Conservation (phyloP, 2,329 filamentous ascomycete species). For the Paracoccidioides brasiliensis region DNA sequence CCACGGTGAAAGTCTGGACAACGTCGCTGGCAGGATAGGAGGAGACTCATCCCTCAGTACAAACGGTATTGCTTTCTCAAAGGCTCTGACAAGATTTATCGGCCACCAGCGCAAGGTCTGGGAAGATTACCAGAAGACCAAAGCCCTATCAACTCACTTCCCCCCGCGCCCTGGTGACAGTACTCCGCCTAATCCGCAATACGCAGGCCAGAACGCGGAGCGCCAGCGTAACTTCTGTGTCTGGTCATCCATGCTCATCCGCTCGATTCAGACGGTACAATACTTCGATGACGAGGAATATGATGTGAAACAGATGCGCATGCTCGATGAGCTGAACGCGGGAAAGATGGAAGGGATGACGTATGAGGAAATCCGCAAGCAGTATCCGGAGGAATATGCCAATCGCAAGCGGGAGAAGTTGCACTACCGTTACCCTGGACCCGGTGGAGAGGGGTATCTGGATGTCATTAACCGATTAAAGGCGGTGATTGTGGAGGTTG, state of each 20-base stretch:
- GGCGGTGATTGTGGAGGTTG: conserved; percentile 91
- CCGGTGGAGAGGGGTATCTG: conserved; percentile 89
- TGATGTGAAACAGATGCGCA: conserved; percentile 93
- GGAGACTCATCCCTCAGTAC: conserved; percentile 77
- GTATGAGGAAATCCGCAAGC: conserved; percentile 74
- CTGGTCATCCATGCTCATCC: conserved; percentile 94
- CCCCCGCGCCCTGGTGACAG: conserved; percentile 84
- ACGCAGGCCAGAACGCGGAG: conserved; percentile 38
- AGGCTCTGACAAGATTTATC: conserved; percentile 71
- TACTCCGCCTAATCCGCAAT: conserved; percentile 88
- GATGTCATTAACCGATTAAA: conserved; percentile 92
- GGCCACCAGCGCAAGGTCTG: conserved; percentile 66
- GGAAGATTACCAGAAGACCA: conserved; percentile 70
- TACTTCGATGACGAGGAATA: conserved; percentile 93
- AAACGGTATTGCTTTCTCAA: conserved; percentile 66
- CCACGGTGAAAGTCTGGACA: conserved; percentile 84
- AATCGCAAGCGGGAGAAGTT: conserved; percentile 77
- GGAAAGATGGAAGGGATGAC: conserved; percentile 91
- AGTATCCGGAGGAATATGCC: conserved; percentile 66
- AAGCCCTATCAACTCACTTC: conserved; percentile 62
- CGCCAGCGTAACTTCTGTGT: conserved; percentile 82
- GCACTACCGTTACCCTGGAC: conserved; percentile 89
- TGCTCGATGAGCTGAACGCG: conserved; percentile 92
- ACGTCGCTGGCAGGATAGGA: conserved; percentile 75
- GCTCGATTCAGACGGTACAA: conserved; percentile 75